Evolutionary conservation across 306 rosid genomes (phyloP).

Genomic region (Gastrolobium bilobum): DNA sequence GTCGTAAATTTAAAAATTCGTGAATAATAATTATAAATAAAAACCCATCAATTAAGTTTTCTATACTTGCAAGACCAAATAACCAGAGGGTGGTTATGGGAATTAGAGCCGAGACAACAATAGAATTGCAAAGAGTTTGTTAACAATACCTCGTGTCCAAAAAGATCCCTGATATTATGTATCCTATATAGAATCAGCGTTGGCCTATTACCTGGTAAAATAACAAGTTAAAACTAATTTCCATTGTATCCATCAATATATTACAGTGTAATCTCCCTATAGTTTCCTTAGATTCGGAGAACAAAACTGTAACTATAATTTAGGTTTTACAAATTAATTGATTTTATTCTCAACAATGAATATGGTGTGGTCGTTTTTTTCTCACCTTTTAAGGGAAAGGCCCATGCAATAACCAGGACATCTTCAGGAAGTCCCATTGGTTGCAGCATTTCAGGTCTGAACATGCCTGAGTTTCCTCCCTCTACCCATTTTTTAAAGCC

Average conservation of each 20-base stretch:
- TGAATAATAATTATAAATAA: neutral
- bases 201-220: conserved; percentile 69
- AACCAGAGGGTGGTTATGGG: neutral
- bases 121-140: neutral
- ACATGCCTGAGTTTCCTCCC: conserved; percentile 96
- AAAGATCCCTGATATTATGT: conserved; percentile 94
- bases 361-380: neutral
- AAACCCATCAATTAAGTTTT: conserved; percentile 14
- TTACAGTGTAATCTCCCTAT: conserved; percentile 4
- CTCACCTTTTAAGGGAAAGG: conserved; percentile 94
- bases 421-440: conserved; percentile 99
- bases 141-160: conserved; percentile 82
- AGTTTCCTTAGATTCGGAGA: neutral
- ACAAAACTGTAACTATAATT: conserved; percentile 13
- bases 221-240: conserved; percentile 19
- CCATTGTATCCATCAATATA: conserved; percentile 2
- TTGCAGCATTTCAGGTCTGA: conserved; percentile 96
- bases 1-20: neutral
- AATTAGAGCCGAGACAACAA: neutral
- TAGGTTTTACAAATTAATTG: neutral
- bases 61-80: neutral
- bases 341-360: conserved; percentile 17
- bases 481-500: conserved; percentile 94
- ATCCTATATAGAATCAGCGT: conserved; percentile 90
- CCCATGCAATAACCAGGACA: conserved; percentile 95